Base-by-base conservation (phyloP, 2,329 filamentous ascomycete species). In the Taxawa tesnikishii region DNA sequence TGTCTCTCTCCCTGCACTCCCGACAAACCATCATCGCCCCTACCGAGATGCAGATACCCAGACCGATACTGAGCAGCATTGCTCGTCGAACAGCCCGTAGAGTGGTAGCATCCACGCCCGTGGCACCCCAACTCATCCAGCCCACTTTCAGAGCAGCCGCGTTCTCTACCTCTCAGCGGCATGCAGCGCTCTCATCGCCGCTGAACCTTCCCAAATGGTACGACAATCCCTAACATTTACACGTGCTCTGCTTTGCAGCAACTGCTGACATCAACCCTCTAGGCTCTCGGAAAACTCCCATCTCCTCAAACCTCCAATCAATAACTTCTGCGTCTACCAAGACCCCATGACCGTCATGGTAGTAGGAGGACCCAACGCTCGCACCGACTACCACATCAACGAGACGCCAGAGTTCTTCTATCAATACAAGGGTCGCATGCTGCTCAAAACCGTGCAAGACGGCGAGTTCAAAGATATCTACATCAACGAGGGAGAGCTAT, bases 381-480 rank as follows among this genome's bases (percentile, higher is more conserved):
- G 90, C 42, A 94, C 87, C 34, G 90, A 96, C 67, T 98, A 94
- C 67, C 90, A 96, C 69, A 88, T 96, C 71, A 96, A 96, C 68
- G 67, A 76, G 48, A 96, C 88, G 0, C 77, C 90, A 9, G 90
- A 96, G 59, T 96, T 87, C 79, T 98, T 96, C 74, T 96, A 90
- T 69, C 88, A 96, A 60, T 76, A 94, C 70, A 77, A 78, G 48
- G 90, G 90, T 43, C 77, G 79, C 43, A 94, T 96, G 88, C 68
- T 90, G 36, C 79, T 98, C 45, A 93, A 92, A 55, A 81, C 90
- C 11, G 82, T 94, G 41, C 84, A 94, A 50, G 19, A 8, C n/a
- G 58, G 58, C 5, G 37, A 63, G 49, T 93, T 93, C 60, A 71
- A 75, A 43, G 88, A 96, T 59, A 74, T 96, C 42, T 68, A 85